These are phyloP conservation scores for Schoenoplectus triqueter DNA, from an alignment of 202 grass and related monocot genomes.

Conservation along the genomic window DNA sequence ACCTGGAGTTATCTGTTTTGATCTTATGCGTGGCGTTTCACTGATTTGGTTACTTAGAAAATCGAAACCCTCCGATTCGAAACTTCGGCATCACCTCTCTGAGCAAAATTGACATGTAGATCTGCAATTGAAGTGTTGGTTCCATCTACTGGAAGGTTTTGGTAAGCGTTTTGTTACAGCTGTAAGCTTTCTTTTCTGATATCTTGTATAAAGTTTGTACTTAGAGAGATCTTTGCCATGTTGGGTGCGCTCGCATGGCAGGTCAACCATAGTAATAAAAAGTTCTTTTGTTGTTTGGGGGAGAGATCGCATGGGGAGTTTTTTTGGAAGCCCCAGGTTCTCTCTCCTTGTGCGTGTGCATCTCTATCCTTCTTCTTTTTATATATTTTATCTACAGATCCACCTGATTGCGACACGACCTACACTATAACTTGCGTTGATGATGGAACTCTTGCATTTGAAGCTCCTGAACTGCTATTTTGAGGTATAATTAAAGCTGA, in stretches of 20 bases:
- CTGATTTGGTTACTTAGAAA: not conserved
- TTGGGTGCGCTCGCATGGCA: slow-evolving; percentile 40
- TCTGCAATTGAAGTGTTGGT: not conserved
- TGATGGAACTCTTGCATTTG: not conserved
- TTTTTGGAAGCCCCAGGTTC: slow-evolving; percentile 23
- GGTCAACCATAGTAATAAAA: slow-evolving; percentile 18
- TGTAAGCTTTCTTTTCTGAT: slow-evolving; percentile 18
- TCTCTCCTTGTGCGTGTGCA: not conserved
- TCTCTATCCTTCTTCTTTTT: not conserved
- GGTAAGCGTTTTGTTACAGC: not conserved
- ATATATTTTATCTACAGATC: not conserved
- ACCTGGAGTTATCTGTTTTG: not conserved
- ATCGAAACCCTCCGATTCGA: not conserved
- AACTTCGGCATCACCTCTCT: not conserved
- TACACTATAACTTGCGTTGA: not conserved
- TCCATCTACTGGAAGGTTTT: not conserved
- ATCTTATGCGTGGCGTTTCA: not conserved
- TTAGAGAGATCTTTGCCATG: slow-evolving; percentile 35
- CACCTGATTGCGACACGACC: not conserved
- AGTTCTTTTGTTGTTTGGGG: slow-evolving; percentile 1
- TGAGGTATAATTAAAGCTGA: slow-evolving; percentile 4
- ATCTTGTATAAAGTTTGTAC: slow-evolving; percentile 25
- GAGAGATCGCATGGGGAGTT: slow-evolving; percentile 23
- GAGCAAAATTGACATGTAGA: not conserved
- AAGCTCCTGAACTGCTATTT: not conserved